Percentiles rank a stretch among this genome's conserved stretches.
phyloP scores from a whole-genome alignment of 805 yeast species.

The Clavispora vitiphila region DNA sequence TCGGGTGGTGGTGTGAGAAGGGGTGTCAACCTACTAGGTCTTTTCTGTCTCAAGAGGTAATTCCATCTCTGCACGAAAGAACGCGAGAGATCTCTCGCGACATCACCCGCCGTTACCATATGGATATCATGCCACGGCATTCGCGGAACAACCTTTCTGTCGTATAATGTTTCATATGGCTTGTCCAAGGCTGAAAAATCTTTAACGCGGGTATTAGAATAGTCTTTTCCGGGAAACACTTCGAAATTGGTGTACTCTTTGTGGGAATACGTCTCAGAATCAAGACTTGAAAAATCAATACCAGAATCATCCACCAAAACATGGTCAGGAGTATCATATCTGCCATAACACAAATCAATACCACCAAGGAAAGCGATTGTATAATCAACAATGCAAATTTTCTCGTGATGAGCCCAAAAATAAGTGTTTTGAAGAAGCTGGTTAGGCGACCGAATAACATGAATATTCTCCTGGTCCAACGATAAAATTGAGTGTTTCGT shows the following conservation, averaged over 20 bases:
- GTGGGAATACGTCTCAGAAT: conserved; percentile 26
- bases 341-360: conserved; percentile 89
- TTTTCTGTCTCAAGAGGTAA: conserved; percentile 81
- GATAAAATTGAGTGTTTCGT: conserved; percentile 89
- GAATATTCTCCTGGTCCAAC: conserved; percentile 74
- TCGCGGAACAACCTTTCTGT: conserved; percentile 73
- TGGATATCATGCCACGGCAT: conserved; percentile 99
- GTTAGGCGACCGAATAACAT: conserved; percentile 90
- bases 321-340: conserved; percentile 96
- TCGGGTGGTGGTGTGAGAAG: conserved; percentile 90
- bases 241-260: conserved; percentile 49
- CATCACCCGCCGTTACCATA: conserved; percentile 90
- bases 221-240: conserved; percentile 93
- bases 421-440: conserved; percentile 88
- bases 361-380: conserved; percentile 92
- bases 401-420: conserved; percentile 99
- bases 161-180: conserved; percentile 91
- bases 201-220: conserved; percentile 89
- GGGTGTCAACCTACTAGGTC: conserved; percentile 94
- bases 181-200: conserved; percentile 78
- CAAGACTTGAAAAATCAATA: conserved; percentile 28
- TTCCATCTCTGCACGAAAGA: conserved; percentile 99
- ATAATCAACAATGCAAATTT: conserved; percentile 79
- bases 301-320: conserved; percentile 71
- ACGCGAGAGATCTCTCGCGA: conserved; percentile 87